A percentile compares a stretch with the other conserved stretches of the same genome.
These are phyloP conservation scores for Diaporthe citri DNA, from an alignment of 2,329 filamentous ascomycete species.

Conservation along the genomic window DNA sequence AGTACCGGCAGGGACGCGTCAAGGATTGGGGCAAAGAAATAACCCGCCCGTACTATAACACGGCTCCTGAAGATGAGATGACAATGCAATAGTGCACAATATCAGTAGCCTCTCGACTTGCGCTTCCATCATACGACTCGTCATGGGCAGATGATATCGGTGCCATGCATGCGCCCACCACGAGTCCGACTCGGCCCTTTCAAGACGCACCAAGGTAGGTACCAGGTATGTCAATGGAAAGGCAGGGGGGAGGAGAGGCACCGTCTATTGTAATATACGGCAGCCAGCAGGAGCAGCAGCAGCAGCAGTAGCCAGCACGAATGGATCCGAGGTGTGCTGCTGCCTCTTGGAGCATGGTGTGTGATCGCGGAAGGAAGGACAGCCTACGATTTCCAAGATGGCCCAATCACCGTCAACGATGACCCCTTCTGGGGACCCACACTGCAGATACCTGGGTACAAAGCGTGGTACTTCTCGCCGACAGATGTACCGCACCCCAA, in stretches of 20 bases:
- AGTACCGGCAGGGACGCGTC: background rate
- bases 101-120: background rate
- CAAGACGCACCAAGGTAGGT: background rate
- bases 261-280: background rate
- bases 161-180: constrained; percentile 13
- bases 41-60: background rate
- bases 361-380: constrained; percentile 29
- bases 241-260: background rate
- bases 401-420: background rate
- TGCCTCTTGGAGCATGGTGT: constrained; percentile 1
- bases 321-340: constrained; percentile 20
- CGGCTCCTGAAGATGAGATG: constrained; percentile 4
- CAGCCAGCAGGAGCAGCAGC: background rate
- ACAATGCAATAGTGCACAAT: constrained; percentile 16
- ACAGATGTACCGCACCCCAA: background rate
- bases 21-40: background rate
- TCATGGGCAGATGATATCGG: constrained; percentile 9
- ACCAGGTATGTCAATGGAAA: background rate
- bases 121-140: constrained; percentile 24
- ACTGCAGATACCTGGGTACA: background rate
- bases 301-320: constrained; percentile 1
- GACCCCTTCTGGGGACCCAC: background rate
- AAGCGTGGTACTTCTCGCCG: background rate
- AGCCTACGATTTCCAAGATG: constrained; percentile 6
- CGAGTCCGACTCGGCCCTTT: constrained; percentile 26